A percentile compares a stretch with the other conserved stretches of the same genome.
phyloP scores from a whole-genome alignment of 306 rosid genomes.

The Sophora flavescens region DNA sequence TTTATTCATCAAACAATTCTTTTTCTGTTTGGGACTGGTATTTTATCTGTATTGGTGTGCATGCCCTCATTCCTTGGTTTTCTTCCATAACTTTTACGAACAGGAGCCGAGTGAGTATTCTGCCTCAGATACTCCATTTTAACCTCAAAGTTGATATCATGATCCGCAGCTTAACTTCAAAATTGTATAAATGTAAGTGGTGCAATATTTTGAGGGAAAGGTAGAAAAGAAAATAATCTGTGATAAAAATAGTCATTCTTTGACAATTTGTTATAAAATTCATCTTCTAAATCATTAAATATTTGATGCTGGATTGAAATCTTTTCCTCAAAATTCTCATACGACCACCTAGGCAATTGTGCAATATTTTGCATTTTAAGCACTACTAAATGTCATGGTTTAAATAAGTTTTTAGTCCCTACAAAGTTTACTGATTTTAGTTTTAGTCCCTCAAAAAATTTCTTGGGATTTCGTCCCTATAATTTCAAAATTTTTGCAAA shows the following conservation, averaged over 20 bases:
- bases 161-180: background rate
- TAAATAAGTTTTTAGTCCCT: too few species aligned
- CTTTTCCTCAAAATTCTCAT: background rate
- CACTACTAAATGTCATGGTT: too few species aligned
- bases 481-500: too few species aligned
- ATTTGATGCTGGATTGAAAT: background rate
- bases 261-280: background rate
- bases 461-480: too few species aligned
- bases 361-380: background rate
- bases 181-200: background rate
- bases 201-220: constrained; percentile 1
- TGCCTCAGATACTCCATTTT: background rate
- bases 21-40: too few species aligned
- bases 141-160: background rate
- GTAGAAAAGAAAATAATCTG: background rate
- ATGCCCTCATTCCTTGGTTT: too few species aligned
- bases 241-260: background rate
- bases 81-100: background rate
- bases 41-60: too few species aligned
- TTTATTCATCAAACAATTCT: background rate
- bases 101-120: background rate
- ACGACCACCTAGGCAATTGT: background rate
- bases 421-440: too few species aligned
- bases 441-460: too few species aligned
- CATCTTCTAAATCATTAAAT: background rate